Percentiles rank a stretch among this genome's conserved stretches.
phyloP scores from a whole-genome alignment of 2,329 filamentous ascomycete species.

The Diplocarpon mali region DNA sequence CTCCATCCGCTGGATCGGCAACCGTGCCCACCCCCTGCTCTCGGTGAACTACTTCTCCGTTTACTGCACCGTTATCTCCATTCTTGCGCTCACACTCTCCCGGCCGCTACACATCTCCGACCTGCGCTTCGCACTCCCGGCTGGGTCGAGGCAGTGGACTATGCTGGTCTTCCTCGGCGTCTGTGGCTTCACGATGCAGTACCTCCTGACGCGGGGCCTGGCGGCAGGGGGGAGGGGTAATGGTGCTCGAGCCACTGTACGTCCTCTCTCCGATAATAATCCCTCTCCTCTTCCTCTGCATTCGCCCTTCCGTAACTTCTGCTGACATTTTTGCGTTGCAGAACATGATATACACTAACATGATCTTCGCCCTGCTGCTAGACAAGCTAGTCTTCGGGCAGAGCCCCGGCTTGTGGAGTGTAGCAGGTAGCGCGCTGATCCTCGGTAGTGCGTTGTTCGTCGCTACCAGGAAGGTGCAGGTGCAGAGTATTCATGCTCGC shows the following conservation, averaged over 20 bases:
- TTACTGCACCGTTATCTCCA: constrained; percentile 58
- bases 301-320: too few species aligned
- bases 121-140: constrained; percentile 32
- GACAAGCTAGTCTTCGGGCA: constrained; percentile 54
- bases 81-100: constrained; percentile 44
- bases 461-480: constrained; percentile 31
- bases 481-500: too few species aligned
- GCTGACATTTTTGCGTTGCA: neutral
- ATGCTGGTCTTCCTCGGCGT: constrained; percentile 58
- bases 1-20: constrained; percentile 71
- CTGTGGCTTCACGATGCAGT: constrained; percentile 77
- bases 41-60: constrained; percentile 75
- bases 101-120: constrained; percentile 29
- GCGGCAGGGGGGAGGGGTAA: constrained; percentile 23
- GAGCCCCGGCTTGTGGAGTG: constrained; percentile 44
- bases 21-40: constrained; percentile 69
- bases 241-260: constrained; percentile 36
- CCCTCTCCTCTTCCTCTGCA: neutral
- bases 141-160: constrained; percentile 40
- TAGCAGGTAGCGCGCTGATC: constrained; percentile 51
- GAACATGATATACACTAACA: constrained; percentile 32
- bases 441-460: constrained; percentile 55
- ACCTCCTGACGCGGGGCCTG: constrained; percentile 68
- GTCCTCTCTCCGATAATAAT: neutral
- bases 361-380: constrained; percentile 55